Evolutionary conservation across 805 yeast genomes (phyloP), one percentile per base, ranked within the genome.

Genomic region (Spencermartinsiella europaea): DNA sequence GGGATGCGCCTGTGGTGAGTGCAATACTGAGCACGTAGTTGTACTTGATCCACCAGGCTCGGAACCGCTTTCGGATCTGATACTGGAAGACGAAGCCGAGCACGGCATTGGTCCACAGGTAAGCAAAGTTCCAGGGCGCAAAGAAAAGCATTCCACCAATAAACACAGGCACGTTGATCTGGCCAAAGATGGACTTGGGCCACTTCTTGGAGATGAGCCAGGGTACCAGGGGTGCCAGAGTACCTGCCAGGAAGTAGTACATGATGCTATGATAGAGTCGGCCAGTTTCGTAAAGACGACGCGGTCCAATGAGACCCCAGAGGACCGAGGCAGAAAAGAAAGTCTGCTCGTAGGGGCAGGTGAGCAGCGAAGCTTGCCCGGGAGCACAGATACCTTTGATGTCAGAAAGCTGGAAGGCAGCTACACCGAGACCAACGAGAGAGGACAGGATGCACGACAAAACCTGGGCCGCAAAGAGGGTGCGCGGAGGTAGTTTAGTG

Each of bases 271-370:
- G 38, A 34, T 25, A 49, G 3, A 43, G 7, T 3, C 70, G 50
- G n/a, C 80, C 58, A 0, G 77, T 76, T 40, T 73, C 68, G 41
- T 67, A 58, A 12, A 65, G 55, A 21, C 67, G 58, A 60, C 76
- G 76, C 3, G 87, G 85, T 2, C 85, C 85, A 58, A 80, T 71
- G 3, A 69, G 56, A 51, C 82, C 82, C 80, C 81, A 77, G 44
- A 73, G 57, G 27, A 78, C 71, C 3, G 79, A 72, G 3, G 80
- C 75, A 27, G 72, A 62, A 58, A 67, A 75, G 64, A 72, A 73
- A 19, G 71, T 62, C n/a, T 60, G 55, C 21, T 64, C 65, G 47
- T 58, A 62, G 21, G 66, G 63, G 54, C 76, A 72, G 37, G 64
- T 67, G 58, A 77, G 76, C 48, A 52, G 60, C 34, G 60, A 63